Percentiles rank a stretch among this genome's conserved stretches.
Evolutionary conservation across 2,329 filamentous ascomycete genomes (phyloP).

Genomic region (Clonostachys sp.): DNA sequence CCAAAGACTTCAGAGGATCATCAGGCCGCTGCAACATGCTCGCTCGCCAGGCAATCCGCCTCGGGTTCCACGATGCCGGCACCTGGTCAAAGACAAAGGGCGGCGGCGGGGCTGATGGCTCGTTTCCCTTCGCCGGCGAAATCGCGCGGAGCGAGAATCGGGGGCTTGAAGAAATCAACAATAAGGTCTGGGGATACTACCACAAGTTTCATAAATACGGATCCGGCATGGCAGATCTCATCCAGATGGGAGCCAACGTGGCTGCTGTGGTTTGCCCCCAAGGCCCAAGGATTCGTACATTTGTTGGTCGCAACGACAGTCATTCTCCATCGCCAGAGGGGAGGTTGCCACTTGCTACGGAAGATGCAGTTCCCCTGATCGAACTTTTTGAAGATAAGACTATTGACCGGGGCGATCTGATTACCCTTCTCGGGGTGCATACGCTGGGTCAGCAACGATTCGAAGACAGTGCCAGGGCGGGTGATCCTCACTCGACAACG

Average conservation of each 20-base stretch:
- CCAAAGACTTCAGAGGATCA: conserved; percentile 19
- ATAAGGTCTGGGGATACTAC: conserved; percentile 26
- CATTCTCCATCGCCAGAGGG: conserved; percentile 26
- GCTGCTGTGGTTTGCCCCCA: conserved; percentile 37
- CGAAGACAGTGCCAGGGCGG: conserved; percentile 28
- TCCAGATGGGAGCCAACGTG: conserved; percentile 43
- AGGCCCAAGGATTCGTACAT: conserved; percentile 39
- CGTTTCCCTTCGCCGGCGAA: conserved; percentile 27
- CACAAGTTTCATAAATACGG: conserved; percentile 27
- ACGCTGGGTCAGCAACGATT: conserved; percentile 40
- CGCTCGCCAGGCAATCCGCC: conserved; percentile 32
- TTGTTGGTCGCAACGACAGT: conserved; percentile 42
- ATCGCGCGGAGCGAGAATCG: conserved; percentile 35
- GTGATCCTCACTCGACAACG: conserved; percentile 42
- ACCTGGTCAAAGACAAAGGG: conserved; percentile 27
- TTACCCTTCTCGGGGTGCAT: conserved; percentile 49
- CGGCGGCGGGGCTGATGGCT: conserved; percentile 40
- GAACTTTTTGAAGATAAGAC: conserved; percentile 44
- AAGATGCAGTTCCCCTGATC: conserved; percentile 35
- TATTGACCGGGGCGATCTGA: conserved; percentile 39
- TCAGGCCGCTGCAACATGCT: conserved; percentile 30
- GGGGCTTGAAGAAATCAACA: conserved; percentile 35
- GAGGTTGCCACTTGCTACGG: conserved; percentile 33
- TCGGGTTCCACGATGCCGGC: conserved; percentile 40
- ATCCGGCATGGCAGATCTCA: conserved; percentile 45